A percentile compares a stretch with the other conserved stretches of the same genome.
Conservation (phyloP, 306 rosid species). For the Glycine soja region DNA sequence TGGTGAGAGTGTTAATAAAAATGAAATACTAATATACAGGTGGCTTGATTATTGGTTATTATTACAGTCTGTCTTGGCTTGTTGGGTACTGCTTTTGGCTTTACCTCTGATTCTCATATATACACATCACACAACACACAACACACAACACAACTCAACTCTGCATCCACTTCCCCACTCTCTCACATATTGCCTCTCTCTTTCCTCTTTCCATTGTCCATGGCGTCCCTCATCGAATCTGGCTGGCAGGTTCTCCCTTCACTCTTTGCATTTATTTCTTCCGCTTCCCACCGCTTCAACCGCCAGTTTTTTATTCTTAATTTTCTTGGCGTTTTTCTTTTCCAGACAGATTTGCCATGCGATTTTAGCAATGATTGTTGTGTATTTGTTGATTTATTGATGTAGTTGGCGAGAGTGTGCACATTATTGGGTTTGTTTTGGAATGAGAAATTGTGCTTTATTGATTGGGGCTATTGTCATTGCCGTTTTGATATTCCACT, state of each 20-base stretch:
- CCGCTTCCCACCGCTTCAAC: background rate
- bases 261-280: background rate
- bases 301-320: background rate
- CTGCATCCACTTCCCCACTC: background rate
- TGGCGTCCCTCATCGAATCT: slow-evolving; percentile 74
- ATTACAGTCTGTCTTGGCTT: slow-evolving; percentile 47
- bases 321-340: background rate
- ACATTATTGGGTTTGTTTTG: slow-evolving; percentile 1
- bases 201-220: slow-evolving; percentile 17
- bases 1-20: background rate
- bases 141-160: background rate
- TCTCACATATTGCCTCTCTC: background rate
- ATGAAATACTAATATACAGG: background rate
- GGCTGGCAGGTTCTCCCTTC: slow-evolving; percentile 73
- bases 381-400: background rate
- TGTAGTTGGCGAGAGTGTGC: background rate
- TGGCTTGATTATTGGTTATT: slow-evolving; percentile 11
- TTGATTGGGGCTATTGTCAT: slow-evolving; percentile 5
- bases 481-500: background rate
- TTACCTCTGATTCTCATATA: background rate
- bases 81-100: slow-evolving; percentile 31
- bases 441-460: slow-evolving; percentile 6
- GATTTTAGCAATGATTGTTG: background rate
- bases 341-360: background rate
- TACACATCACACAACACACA: background rate